A percentile compares a stretch with the other conserved stretches of the same genome.
Conservation (phyloP, 2,329 filamentous ascomycete genomes). For the Neofusicoccum sp. region DNA sequence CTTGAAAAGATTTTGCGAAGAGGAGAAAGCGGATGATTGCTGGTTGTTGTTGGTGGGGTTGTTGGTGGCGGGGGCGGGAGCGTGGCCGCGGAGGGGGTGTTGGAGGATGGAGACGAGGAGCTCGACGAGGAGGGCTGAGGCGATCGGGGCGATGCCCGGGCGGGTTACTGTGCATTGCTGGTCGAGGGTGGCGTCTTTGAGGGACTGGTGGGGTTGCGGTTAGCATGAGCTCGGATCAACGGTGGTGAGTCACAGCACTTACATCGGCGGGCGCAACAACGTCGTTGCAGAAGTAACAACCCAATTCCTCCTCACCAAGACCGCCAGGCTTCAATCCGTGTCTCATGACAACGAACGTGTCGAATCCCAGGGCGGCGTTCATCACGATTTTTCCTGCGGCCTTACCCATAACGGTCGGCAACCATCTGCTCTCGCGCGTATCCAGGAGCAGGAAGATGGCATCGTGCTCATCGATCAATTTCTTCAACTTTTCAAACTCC, state of each 20-base stretch:
- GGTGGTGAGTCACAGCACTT: constrained; percentile 45
- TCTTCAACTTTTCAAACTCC: constrained; percentile 75
- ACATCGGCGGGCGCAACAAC: constrained; percentile 93
- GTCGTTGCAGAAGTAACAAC: constrained; percentile 98
- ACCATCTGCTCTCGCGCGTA: constrained; percentile 89
- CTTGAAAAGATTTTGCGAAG: constrained; percentile 34
- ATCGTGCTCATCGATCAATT: constrained; percentile 82
- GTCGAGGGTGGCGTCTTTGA: constrained; percentile 93
- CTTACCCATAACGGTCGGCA: constrained; percentile 96
- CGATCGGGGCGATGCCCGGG: constrained; percentile 88
- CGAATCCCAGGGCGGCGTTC: constrained; percentile 94
- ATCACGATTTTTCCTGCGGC: constrained; percentile 91
- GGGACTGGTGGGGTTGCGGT: constrained; percentile 63
- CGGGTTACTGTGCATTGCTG: constrained; percentile 98
- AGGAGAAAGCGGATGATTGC: neutral
- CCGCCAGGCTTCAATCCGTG: constrained; percentile 67
- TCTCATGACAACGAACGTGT: constrained; percentile 96
- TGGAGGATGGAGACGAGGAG: constrained; percentile 85
- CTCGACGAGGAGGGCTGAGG: constrained; percentile 88
- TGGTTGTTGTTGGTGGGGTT: constrained; percentile 17
- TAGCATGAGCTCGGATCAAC: constrained; percentile 4
- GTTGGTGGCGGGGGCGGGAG: constrained; percentile 30
- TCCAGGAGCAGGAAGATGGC: constrained; percentile 97
- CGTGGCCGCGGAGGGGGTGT: constrained; percentile 52
- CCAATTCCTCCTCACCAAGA: constrained; percentile 67